phyloP scores from a whole-genome alignment of 257 asterid genomes.

The Solanum lycopersicoides region DNA sequence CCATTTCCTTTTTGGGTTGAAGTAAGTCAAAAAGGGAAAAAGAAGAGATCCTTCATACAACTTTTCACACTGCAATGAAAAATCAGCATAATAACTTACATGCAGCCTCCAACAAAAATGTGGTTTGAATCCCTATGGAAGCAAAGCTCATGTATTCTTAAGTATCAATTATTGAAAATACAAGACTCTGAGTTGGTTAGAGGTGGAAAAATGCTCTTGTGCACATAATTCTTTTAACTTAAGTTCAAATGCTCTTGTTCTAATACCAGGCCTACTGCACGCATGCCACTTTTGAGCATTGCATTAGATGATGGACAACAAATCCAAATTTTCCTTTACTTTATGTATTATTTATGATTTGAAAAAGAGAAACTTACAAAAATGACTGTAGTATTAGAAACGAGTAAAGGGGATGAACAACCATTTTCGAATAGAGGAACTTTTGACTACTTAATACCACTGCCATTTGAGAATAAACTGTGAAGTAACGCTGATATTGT shows the following conservation, averaged over 20 bases:
- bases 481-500: not conserved
- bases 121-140: not conserved
- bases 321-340: not conserved
- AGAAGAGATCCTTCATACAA: not conserved
- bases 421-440: not conserved
- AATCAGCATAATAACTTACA: not conserved
- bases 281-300: not conserved
- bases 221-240: not conserved
- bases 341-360: not conserved
- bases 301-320: not conserved
- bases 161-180: not conserved
- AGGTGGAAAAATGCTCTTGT: not conserved
- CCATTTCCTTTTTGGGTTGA: not conserved
- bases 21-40: not conserved
- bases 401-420: not conserved
- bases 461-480: not conserved
- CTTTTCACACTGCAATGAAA: not conserved
- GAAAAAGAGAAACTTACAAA: not conserved
- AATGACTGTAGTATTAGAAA: not conserved
- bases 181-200: not conserved
- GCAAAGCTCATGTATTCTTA: not conserved
- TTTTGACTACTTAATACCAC: not conserved
- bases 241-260: not conserved
- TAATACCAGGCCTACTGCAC: not conserved
- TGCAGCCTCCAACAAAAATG: not conserved